These are phyloP conservation scores for Calonectria pauciramosa DNA, from an alignment of 2,329 filamentous ascomycete genomes.

Conservation along the genomic window DNA sequence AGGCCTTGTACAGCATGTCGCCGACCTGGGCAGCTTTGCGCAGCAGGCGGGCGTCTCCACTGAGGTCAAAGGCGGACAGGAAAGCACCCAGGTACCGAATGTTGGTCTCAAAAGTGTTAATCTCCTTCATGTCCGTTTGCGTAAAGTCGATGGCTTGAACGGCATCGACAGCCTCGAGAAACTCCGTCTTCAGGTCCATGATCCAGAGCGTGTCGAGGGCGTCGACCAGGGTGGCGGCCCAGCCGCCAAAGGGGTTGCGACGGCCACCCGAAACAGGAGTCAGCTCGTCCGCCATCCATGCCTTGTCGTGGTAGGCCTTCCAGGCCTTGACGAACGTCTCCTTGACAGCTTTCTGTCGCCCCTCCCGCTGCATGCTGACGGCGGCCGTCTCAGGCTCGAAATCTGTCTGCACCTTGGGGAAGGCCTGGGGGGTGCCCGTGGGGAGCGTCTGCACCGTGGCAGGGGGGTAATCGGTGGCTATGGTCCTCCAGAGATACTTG, in stretches of 20 bases:
- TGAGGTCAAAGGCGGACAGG: conserved; percentile 78
- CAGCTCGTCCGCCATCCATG: conserved; percentile 76
- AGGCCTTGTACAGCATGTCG: conserved; percentile 74
- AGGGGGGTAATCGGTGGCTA: conserved; percentile 46
- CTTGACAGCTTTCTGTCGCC: conserved; percentile 56
- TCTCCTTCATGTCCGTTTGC: conserved; percentile 57
- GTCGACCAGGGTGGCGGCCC: conserved; percentile 78
- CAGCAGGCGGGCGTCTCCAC: conserved; percentile 67
- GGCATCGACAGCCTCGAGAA: conserved; percentile 72
- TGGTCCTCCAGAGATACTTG: conserved; percentile 46
- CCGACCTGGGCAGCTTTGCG: conserved; percentile 74
- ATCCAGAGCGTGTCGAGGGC: conserved; percentile 80
- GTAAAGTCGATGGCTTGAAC: conserved; percentile 73
- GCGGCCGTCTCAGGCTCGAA: conserved; percentile 46
- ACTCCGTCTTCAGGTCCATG: conserved; percentile 76
- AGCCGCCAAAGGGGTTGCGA: conserved; percentile 74
- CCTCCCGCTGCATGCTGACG: conserved; percentile 48
- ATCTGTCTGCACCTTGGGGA: conserved; percentile 51
- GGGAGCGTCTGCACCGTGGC: conserved; percentile 48
- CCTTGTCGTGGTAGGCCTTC: conserved; percentile 71
- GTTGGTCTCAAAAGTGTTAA: conserved; percentile 79
- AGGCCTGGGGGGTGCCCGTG: conserved; percentile 42
- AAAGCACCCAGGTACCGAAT: conserved; percentile 80
- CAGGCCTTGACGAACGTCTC: conserved; percentile 59
- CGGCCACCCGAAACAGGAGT: conserved; percentile 66